Evolutionary conservation across 768 basidiomycete species (phyloP).

Genomic region (Pseudohyphozyma bogoriensis): DNA sequence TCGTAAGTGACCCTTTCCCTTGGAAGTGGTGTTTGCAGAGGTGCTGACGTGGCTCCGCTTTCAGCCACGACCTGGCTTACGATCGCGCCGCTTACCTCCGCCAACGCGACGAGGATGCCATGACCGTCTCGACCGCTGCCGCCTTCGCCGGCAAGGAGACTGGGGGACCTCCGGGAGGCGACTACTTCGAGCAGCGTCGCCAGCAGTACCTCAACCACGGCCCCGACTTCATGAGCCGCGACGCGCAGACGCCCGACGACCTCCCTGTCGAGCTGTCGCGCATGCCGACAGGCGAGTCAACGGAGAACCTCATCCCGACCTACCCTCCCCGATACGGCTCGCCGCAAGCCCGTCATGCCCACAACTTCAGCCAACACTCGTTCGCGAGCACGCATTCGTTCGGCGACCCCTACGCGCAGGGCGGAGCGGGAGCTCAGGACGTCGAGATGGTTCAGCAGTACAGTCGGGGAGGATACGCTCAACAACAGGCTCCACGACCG

Average conservation of each 20-base stretch:
- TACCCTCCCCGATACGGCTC: conserved; percentile 12
- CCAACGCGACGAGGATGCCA: conserved; percentile 26
- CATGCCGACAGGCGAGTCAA: conserved; percentile 10
- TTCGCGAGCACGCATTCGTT: too few species aligned
- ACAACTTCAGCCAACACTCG: background rate
- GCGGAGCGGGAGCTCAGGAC: too few species aligned
- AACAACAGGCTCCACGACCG: too few species aligned
- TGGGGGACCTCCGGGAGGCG: conserved; percentile 8
- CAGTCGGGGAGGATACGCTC: too few species aligned
- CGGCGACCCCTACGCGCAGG: too few species aligned
- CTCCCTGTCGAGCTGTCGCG: conserved; percentile 19
- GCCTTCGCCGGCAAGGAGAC: background rate
- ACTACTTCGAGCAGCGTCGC: conserved; percentile 12
- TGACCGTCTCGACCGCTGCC: conserved; percentile 22
- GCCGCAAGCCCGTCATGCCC: background rate
- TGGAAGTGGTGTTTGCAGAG: too few species aligned
- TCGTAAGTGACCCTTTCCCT: too few species aligned
- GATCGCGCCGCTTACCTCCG: conserved; percentile 32
- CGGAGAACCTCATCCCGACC: conserved; percentile 19
- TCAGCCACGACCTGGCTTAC: conserved; percentile 41
- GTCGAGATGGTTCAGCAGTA: too few species aligned
- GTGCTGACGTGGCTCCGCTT: too few species aligned
- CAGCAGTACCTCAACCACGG: conserved; percentile 23
- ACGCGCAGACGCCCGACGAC: background rate
- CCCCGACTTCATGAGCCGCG: too few species aligned